These are phyloP conservation scores for Firmiana major DNA, from an alignment of 345 rosid species.

Conservation along the genomic window DNA sequence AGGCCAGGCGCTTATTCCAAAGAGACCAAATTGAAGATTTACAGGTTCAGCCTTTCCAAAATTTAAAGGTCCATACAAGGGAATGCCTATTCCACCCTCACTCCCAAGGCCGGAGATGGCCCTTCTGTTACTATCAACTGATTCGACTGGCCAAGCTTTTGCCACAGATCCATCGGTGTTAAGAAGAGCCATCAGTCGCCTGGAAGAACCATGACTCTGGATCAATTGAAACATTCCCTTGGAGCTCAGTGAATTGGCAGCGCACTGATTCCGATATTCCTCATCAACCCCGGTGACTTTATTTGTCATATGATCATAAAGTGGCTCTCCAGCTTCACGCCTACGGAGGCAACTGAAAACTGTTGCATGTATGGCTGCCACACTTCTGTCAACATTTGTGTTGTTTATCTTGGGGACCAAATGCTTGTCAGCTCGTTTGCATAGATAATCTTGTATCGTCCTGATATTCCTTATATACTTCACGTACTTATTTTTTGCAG, in stretches of 20 bases:
- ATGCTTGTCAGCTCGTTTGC: constrained; percentile 95
- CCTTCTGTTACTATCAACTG: constrained; percentile 51
- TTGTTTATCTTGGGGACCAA: constrained; percentile 95
- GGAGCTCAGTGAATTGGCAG: constrained; percentile 87
- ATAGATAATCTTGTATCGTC: constrained; percentile 90
- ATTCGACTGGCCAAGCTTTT: constrained; percentile 86
- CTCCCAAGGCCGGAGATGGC: constrained; percentile 35
- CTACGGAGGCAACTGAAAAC: constrained; percentile 92
- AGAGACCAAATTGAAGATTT: constrained; percentile 90
- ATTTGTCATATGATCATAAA: constrained; percentile 71
- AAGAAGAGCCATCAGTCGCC: constrained; percentile 96
- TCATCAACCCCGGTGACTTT: constrained; percentile 75
- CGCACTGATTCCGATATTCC: constrained; percentile 90
- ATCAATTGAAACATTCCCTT: constrained; percentile 98
- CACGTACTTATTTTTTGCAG: constrained; percentile 92
- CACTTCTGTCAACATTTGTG: constrained; percentile 95
- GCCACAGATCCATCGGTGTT: constrained; percentile 93
- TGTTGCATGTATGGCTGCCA: constrained; percentile 96
- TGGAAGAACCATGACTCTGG: constrained; percentile 88
- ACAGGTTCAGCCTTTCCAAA: constrained; percentile 87
- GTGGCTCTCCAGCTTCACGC: constrained; percentile 77
- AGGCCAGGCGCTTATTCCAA: constrained; percentile 99
- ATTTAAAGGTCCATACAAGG: constrained; percentile 75
- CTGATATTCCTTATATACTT: constrained; percentile 92
- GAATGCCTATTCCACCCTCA: constrained; percentile 46